Evolutionary conservation across 129 eudicot genomes (phyloP), one percentile per base, ranked within the genome.

Genomic region (Smallanthus sonchifolius): DNA sequence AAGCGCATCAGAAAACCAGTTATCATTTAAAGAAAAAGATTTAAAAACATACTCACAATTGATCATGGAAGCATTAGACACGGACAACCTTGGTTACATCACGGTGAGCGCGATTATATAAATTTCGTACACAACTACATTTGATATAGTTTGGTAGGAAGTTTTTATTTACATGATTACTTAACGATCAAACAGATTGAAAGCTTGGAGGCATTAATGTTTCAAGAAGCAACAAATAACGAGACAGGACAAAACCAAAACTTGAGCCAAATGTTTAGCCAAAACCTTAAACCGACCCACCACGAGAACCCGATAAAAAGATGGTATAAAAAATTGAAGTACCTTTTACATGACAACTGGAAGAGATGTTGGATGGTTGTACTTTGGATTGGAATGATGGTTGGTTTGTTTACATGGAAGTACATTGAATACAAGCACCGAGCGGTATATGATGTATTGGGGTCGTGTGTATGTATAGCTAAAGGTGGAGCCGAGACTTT

Each of bases 401-500:
- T 70, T 10, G 89, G 79, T 42, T 77, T 93, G 36, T 93, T 90
- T 67, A 42, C 91, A 10, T 90, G 83, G 81, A 93, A 93, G 78
- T 93, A 78, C 42, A 34, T 84, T 4, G 92, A 92, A 43, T 89
- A 89, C 66, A 84, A 69, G 28, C 39, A 87, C 35, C 74, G 76
- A 74, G 90, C 76, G 1, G 98, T 69, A 1, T 92, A 71, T 49
- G 75, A 82, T 5, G 88, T 92, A 6, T 79, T 89, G 85, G 94
- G 98, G 7, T 74, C 75, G 17, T 92, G 98, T 74, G 88, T 92
- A 39, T 85, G 92, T 72, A 45, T 86, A 44, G 98, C 98, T 2
- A 92, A 92, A 76, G 98, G 98, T 9, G 96, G 92, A 4, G 98
- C 96, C n/a, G 98, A 92, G 85, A 92, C 95, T 0, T 79, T 92